Conservation (phyloP, 106 monocot species). For the Dendrobium nobile region DNA sequence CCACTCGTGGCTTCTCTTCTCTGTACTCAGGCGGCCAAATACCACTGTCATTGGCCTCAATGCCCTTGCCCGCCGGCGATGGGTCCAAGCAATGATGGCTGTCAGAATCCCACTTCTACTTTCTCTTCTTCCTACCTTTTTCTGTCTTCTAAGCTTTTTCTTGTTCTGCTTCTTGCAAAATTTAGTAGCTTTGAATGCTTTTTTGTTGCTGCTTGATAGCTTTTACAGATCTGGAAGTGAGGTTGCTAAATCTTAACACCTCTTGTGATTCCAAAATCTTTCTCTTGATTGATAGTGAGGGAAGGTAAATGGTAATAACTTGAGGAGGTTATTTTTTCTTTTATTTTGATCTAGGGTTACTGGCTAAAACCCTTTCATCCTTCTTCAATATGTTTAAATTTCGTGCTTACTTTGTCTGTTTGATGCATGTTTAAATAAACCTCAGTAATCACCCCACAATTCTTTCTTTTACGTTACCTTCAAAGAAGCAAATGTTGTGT, state of each 20-base stretch:
- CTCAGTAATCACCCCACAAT: too few relatives aligned
- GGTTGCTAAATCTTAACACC: background rate
- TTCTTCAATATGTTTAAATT: too few relatives aligned
- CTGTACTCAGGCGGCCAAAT: conserved; percentile 29
- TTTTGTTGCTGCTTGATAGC: background rate
- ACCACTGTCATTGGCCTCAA: conserved; percentile 77
- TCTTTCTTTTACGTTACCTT: too few relatives aligned
- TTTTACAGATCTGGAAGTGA: background rate
- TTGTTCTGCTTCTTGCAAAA: background rate
- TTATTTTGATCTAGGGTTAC: too few relatives aligned
- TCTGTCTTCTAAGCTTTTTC: background rate
- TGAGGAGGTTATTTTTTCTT: too few relatives aligned
- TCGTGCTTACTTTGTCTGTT: too few relatives aligned
- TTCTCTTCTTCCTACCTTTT: background rate
- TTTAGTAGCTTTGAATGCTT: background rate
- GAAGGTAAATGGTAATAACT: too few relatives aligned
- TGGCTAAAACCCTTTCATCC: too few relatives aligned
- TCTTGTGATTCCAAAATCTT: background rate
- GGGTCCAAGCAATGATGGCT: conserved; percentile 75
- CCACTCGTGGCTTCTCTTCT: conserved; percentile 54
- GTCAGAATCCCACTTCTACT: background rate
- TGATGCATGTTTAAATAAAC: too few relatives aligned
- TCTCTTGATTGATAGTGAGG: background rate
- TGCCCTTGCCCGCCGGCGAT: conserved; percentile 61
- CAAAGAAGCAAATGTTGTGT: background rate